phyloP scores from a whole-genome alignment of 1,139 yeast genomes.

The Nematodospora anomalae region DNA sequence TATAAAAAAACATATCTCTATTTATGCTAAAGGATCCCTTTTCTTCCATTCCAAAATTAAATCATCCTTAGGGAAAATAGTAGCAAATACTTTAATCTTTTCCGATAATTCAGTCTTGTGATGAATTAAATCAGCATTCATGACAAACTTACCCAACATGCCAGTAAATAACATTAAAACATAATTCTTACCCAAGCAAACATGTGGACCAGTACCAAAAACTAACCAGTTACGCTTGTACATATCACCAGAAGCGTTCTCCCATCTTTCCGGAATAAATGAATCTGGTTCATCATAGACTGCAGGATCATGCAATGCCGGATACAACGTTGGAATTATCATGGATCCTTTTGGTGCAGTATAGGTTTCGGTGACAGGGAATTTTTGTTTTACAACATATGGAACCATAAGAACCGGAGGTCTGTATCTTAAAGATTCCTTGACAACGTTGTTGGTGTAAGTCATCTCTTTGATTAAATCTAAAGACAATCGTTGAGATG shows the following conservation, averaged over 20 bases:
- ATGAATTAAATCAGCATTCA: constrained; percentile 80
- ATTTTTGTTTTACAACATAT: constrained; percentile 81
- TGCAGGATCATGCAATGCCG: constrained; percentile 95
- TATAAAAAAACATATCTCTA: too few species aligned
- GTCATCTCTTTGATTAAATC: constrained; percentile 82
- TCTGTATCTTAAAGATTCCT: constrained; percentile 88
- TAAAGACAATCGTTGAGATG: constrained; percentile 56
- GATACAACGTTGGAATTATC: constrained; percentile 94
- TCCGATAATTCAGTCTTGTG: constrained; percentile 81
- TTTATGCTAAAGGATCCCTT: constrained; percentile 49
- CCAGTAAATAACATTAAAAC: constrained; percentile 89
- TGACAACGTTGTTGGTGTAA: constrained; percentile 86
- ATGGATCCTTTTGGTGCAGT: constrained; percentile 96
- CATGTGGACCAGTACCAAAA: constrained; percentile 96
- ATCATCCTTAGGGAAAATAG: constrained; percentile 97
- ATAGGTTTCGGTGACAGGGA: constrained; percentile 79
- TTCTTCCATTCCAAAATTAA: constrained; percentile 71
- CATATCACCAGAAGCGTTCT: constrained; percentile 42
- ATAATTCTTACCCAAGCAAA: constrained; percentile 90
- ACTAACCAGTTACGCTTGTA: constrained; percentile 92
- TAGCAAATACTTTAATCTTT: constrained; percentile 92
- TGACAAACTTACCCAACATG: constrained; percentile 82
- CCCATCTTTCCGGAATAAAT: constrained; percentile 96
- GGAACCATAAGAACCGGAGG: constrained; percentile 99
- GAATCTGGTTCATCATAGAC: constrained; percentile 92